Evolutionary conservation across 2,329 filamentous ascomycete genomes (phyloP), one percentile per base, ranked within the genome.

Genomic region (Colletotrichum sp.): DNA sequence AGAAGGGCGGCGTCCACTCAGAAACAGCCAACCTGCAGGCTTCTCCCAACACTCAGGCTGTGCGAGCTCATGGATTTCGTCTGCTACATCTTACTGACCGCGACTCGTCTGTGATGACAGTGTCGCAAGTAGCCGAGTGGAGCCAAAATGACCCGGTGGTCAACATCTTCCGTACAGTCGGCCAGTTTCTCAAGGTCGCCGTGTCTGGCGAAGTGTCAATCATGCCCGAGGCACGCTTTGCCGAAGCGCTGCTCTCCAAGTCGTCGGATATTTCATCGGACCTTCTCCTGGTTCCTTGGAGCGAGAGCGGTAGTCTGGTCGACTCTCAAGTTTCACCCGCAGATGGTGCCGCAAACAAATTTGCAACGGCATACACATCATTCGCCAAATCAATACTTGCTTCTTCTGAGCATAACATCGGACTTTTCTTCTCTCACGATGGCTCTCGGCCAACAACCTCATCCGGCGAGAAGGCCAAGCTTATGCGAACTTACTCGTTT

Each of bases 61-160:
- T 96, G 2, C 90, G 94, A 80, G 93, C 96, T 0, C 95, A 98
- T 80, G 96, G 96, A 36, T 86, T 98, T n/a, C 94, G 96, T 16
- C 90, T 99, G 18, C 86, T 98, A 65, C 95, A 98, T 81, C 90
- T 99, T 15, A 98, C 95, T 0, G 96, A 98, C 80, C 95, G 96
- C 89, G 94, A 95, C 57, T 98, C 96, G 1, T 96, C 96, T 21
- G 96, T 98, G 80, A 99, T 99, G 96, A 94, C 95, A 80, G 95
- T 98, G 13, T 93, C 95, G 0, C 95, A 98, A 81, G 89, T 93
- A 5, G 94, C 96, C 52, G 95, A 97, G 65, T 90, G 92, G 76
- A 91, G 91, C 30, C 88, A 90, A 8, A 90, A 91, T 80, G 96
- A 99, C 80, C 95, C 96, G 0, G 93, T 99, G 6, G 92, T 98